Evolutionary conservation across 371 early-diverging fungal species (phyloP).

Genomic region (Basidiobolus meristosporus): DNA sequence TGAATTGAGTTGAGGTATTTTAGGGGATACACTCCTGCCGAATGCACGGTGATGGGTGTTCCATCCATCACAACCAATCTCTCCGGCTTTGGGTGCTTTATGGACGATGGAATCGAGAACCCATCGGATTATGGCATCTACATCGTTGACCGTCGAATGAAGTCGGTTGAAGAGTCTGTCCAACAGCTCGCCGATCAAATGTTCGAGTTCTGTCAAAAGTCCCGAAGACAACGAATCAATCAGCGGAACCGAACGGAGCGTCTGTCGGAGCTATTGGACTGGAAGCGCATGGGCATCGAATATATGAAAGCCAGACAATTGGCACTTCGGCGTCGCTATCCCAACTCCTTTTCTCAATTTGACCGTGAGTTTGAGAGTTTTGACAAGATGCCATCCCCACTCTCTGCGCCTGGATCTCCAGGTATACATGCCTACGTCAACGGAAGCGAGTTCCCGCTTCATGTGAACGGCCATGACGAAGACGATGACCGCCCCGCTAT

Average conservation of each 20-base stretch:
- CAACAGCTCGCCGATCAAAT: conserved; percentile 75
- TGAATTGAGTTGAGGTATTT: too few species aligned
- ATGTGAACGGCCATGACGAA: not conserved
- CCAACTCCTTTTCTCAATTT: conserved; percentile 52
- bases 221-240: conserved; percentile 91
- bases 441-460: too few species aligned
- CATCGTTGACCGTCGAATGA: conserved; percentile 85
- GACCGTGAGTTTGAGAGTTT: conserved; percentile 9
- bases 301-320: conserved; percentile 91
- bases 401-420: conserved; percentile 61
- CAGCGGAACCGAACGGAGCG: conserved; percentile 93
- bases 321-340: conserved; percentile 79
- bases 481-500: conserved; percentile 1
- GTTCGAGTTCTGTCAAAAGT: conserved; percentile 82
- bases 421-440: too few species aligned
- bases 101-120: conserved; percentile 86
- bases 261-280: conserved; percentile 83
- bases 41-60: conserved; percentile 96
- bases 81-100: conserved; percentile 94
- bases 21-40: conserved; percentile 78
- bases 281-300: conserved; percentile 94
- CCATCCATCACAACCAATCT: conserved; percentile 91
- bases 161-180: conserved; percentile 79
- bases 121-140: conserved; percentile 93
- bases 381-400: conserved; percentile 51